Evolutionary conservation across 2,329 filamentous ascomycete species (phyloP), one percentile per base, ranked within the genome.

Genomic region (Periconia sp.): DNA sequence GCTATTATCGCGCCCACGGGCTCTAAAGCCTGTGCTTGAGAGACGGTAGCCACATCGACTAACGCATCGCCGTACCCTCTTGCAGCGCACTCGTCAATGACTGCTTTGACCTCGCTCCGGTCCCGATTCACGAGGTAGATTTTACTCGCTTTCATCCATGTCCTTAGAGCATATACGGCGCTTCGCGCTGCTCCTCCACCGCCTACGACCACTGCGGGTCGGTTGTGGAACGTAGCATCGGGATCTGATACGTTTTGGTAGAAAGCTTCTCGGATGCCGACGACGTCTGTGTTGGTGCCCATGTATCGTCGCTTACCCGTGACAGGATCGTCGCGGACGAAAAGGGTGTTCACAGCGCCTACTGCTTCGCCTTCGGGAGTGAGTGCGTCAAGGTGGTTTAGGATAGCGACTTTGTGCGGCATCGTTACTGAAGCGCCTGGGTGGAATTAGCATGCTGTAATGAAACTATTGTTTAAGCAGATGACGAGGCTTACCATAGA

Each of bases 41-140:
- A 76, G 0, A 83, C 78, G 1, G 82, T 84, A 2, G 79, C 74
- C 3, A 92, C 82, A 58, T 89, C 85, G 0, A 85, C 58, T 1
- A 92, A 73, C 18, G 77, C 76, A 47, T 82, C 74, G 52, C 87
- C 82, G 66, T 85, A 87, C 15, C 85, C 84, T 42, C 81, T 77
- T 43, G 76, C 70, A 2, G 64, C 74, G 68, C 87, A 90, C 72
- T 91, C 88, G 1, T 75, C 70, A 2, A 92, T 78, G 13, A 93
- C 84, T 30, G 84, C 81, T 3, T 82, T 79, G 17, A 92, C 86
- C 72, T 93, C 90, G 27, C 65, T 69, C 17, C 76, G 74, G 67
- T 92, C 88, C 33, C 90, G 83, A 74, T 92, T 92, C 47, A 92
- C 87, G 37, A 93, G 80, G 73, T 93, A 94, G 59, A 93, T 86